A percentile compares a stretch with the other conserved stretches of the same genome.
phyloP scores from a whole-genome alignment of 2,329 filamentous ascomycete genomes.

The Cercospora sesami region DNA sequence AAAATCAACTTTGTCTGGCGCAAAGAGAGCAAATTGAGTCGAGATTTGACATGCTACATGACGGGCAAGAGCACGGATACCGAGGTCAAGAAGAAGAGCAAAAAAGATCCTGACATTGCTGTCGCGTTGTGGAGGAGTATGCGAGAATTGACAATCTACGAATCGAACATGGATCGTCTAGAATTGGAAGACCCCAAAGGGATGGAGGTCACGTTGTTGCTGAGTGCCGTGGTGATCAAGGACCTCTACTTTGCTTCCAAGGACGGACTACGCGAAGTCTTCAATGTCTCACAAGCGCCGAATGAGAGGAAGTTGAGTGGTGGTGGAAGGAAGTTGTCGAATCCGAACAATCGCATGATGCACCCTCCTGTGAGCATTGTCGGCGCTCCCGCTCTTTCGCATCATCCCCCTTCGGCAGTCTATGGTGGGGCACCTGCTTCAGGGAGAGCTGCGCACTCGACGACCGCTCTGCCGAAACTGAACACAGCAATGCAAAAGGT shows the following conservation, averaged over 20 bases:
- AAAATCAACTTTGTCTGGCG: slow-evolving; percentile 86
- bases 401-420: slow-evolving; percentile 21
- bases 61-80: slow-evolving; percentile 71
- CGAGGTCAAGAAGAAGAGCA: slow-evolving; percentile 64
- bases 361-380: slow-evolving; percentile 25
- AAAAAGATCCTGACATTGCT: slow-evolving; percentile 82
- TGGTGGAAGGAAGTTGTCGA: slow-evolving; percentile 31
- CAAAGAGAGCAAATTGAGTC: slow-evolving; percentile 79
- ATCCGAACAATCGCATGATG: slow-evolving; percentile 23
- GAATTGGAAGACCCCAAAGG: slow-evolving; percentile 95
- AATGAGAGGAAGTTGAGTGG: slow-evolving; percentile 32
- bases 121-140: slow-evolving; percentile 80
- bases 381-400: slow-evolving; percentile 24
- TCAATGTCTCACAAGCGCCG: slow-evolving; percentile 65
- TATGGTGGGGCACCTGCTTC: slow-evolving; percentile 8
- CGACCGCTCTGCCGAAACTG: background rate
- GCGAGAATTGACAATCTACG: slow-evolving; percentile 82
- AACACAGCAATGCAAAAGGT: slow-evolving; percentile 1
- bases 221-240: slow-evolving; percentile 61
- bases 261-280: slow-evolving; percentile 67
- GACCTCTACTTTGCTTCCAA: slow-evolving; percentile 57
- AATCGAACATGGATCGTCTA: slow-evolving; percentile 85
- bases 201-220: slow-evolving; percentile 74
- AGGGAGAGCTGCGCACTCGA: background rate
- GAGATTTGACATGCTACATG: slow-evolving; percentile 85